Evolutionary conservation across 148 eudicot genomes (phyloP), one percentile per base, ranked within the genome.

Genomic region (Selenicereus undatus): DNA sequence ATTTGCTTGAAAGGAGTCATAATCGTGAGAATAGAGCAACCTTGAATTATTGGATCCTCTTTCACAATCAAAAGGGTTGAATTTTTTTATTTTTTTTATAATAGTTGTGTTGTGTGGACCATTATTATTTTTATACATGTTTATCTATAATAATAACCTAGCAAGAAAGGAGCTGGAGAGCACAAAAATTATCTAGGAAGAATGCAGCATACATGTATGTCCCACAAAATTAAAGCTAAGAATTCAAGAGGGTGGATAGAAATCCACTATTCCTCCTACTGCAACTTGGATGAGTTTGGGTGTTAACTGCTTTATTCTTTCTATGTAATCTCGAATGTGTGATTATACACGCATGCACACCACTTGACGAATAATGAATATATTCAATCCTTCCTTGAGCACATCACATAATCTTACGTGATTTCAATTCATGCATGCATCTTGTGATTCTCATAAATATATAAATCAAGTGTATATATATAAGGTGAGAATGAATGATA

Each of bases 281-380:
- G 8, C 68, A n/a, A 64, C 68, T 64, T 64, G 68, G 68, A 7
- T 64, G 43, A 39, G 43, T 39, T 39, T 39, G 43, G 65, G 26
- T 21, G 22, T 21, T 21, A 18, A 60, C 24, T 5, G 65, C 68
- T 64, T 64, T 64, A 64, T 22, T 64, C 68, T 62, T 11, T 54
- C 62, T 20, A 17, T 56, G 2, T 56, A 14, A 17, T 18, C 8
- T 16, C 0, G 14, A 56, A 56, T 56, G 17, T 48, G 62, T 64
- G 68, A 64, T 64, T 64, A 64, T 64, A n/a, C 68, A 64, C 29
- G 68, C 68, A 64, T 64, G 68, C 68, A 64, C 68, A 29, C 68
- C 29, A 64, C 68, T 64, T 64, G 68, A 5, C 7, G 14, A 48
- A 48, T 48, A 17, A 56, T 56, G 68, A 64, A 64, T 22, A 9